Base-by-base conservation (phyloP, 495 filamentous ascomycete species). In the Saxophila tyrrhenica region DNA sequence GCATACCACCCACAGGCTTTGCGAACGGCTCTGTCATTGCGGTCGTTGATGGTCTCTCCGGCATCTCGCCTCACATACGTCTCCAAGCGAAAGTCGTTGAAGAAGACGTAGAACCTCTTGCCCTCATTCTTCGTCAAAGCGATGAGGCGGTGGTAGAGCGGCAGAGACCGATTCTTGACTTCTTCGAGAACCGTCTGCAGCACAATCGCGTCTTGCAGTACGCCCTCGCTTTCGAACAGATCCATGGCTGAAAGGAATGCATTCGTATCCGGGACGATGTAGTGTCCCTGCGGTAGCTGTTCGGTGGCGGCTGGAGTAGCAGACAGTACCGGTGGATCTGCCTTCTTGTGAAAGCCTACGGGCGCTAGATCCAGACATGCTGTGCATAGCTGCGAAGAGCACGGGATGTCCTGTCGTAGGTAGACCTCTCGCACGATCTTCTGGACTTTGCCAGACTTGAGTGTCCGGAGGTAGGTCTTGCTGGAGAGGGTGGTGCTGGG, bases 381-480 rank as follows among this genome's bases (percentile, higher is more conserved):
- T 42, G 76, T 72, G 72, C 92, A 99, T 47, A 97, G 77, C 67
- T 79, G 84, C 2, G 90, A 97, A 16, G 94, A 99, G 72, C 92
- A 99, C 29, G 92, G 92, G 60, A 97, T 97, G 67, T 99, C 94
- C 73, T 88, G 83, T 62, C 92, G 80, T 25, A 99, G 77, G 71
- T 99, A 97, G 50, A 97, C 73, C 74, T 99, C 92, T 45, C 89
- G 81, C 55, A 97, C 94, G 67, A 99, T 90, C 73, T 99, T 98
- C 71, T 95, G 89, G 55, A 97, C 92, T 73, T 95, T 97, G 64
- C 92, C 92, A 69, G 79, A 87, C 68, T 85, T 91, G 17, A 89
- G 90, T 24, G 92, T 95, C 54, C 92, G 75, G 57, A 97, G 84
- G 62, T 89, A 99, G 58, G 92, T 78, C 72, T 97, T 94, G 78